phyloP scores from a whole-genome alignment of 163 green algal genomes.

The Coccomyxa subellipsoidea region DNA sequence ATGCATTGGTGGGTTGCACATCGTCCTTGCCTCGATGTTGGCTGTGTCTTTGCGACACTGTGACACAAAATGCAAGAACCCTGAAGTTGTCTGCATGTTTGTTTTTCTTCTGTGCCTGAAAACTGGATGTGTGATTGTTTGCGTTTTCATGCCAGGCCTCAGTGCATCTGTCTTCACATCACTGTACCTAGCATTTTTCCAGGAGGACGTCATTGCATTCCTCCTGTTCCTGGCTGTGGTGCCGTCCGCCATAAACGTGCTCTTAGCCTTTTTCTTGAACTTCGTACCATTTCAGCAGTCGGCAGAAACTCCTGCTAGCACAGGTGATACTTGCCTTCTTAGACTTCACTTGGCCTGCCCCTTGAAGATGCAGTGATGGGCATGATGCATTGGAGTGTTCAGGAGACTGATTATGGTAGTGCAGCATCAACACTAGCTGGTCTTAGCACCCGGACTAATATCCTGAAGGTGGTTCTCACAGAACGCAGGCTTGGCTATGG shows the following conservation, averaged over 20 bases:
- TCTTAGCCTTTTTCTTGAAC: conserved; percentile 38
- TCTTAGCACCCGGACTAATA: too few relatives aligned
- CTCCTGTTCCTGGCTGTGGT: conserved; percentile 45
- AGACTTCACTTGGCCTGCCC: too few relatives aligned
- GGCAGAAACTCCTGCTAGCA: conserved; percentile 6
- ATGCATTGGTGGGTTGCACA: conserved; percentile 14
- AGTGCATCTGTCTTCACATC: conserved; percentile 28
- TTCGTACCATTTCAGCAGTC: conserved; percentile 44
- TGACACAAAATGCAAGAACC: too few relatives aligned
- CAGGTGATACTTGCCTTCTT: too few relatives aligned
- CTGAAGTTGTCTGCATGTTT: not conserved
- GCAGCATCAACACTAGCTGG: too few relatives aligned
- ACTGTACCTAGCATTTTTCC: conserved; percentile 37
- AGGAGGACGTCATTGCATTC: conserved; percentile 28
- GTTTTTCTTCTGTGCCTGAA: too few relatives aligned
- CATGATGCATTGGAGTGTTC: too few relatives aligned
- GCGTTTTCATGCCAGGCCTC: conserved; percentile 19
- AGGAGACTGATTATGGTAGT: too few relatives aligned
- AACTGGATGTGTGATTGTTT: too few relatives aligned
- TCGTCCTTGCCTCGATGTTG: not conserved
- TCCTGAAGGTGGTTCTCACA: too few relatives aligned
- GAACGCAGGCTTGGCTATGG: conserved; percentile 23
- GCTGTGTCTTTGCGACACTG: too few relatives aligned
- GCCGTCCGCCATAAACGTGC: conserved; percentile 16
- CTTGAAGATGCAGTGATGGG: too few relatives aligned